phyloP scores from a whole-genome alignment of 352 stramenopile species.

The Aphanomyces euteiches region DNA sequence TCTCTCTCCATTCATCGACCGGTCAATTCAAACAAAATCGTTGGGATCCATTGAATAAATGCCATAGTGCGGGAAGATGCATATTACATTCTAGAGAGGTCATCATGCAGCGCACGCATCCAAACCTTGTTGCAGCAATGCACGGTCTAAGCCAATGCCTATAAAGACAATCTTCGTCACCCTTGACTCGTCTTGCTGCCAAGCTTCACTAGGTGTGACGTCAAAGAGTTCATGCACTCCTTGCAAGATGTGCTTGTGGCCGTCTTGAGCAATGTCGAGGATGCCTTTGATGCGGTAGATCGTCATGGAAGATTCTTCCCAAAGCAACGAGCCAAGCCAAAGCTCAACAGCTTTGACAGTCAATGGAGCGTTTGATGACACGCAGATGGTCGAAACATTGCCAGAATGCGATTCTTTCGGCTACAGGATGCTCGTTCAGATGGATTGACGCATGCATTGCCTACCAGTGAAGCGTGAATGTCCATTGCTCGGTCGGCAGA shows the following conservation, averaged over 20 bases:
- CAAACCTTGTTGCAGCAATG: neutral
- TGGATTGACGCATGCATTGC: too few species aligned
- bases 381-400: too few species aligned
- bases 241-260: constrained; percentile 72
- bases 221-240: constrained; percentile 82
- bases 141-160: neutral
- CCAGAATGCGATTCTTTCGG: too few species aligned
- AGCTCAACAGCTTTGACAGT: constrained; percentile 58
- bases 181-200: constrained; percentile 5
- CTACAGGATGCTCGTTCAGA: too few species aligned
- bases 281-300: constrained; percentile 78
- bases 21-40: too few species aligned
- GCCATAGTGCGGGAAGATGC: too few species aligned
- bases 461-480: constrained; percentile 30
- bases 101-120: too few species aligned
- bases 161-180: constrained; percentile 26
- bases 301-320: constrained; percentile 43
- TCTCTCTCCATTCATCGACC: too few species aligned
- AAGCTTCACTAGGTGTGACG: constrained; percentile 33
- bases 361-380: constrained; percentile 28
- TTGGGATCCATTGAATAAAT: too few species aligned
- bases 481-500: constrained; percentile 57
- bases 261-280: constrained; percentile 45
- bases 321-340: constrained; percentile 65
- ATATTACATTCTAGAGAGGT: too few species aligned